Base-by-base conservation (phyloP, 169 alveolate species). In the Eimeria maxima region DNA sequence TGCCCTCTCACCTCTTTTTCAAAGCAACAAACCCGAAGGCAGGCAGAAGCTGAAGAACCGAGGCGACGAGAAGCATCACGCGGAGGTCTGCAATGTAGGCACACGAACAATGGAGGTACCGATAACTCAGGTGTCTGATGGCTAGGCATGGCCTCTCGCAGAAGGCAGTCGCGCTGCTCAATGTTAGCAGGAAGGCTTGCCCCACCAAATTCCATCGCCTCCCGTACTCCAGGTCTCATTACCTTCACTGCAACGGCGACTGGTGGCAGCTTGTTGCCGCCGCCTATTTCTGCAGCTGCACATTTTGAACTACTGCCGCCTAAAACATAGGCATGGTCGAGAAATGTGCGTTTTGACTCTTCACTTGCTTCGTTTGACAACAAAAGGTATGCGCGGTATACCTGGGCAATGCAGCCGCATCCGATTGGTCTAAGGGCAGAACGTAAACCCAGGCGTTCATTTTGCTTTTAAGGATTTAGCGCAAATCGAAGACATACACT, bases 321-420 rank as follows among this genome's bases (percentile, higher is more conserved):
- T n/a, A 78, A 74, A 33, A 90, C 89, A 84, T 57, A 76, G 33
- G 95, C 80, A 29, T 71, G 95, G 47, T 78, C 81, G 44, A 90
- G 80, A 42, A 76, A 76, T 44, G 65, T 24, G n/a, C 91, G 81
- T 45, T 57, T 78, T 42, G 90, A 74, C 45, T 90, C 20, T 67
- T 90, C 89, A 24, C 63, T 50, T 6, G 73, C 80, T 38, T 57
- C 90, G 60, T 67, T 84, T 27, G 89, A 74, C 80, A 78, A 29
- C 27, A 90, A 3, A 38, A 90, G 89, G 63, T 90, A 78, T 42
- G 91, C 95, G 50, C 95, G 95, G 80, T 90, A 90, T 47, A 90
- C 95, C 71, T 90, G 95, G 60, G 95, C 95, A 71, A 90, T 90
- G 78, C 95, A 90, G 90, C 95, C 95, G 95, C 91, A 90, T 71